These are phyloP conservation scores for Salix exigua DNA, from an alignment of 345 rosid species.

Conservation along the genomic window DNA sequence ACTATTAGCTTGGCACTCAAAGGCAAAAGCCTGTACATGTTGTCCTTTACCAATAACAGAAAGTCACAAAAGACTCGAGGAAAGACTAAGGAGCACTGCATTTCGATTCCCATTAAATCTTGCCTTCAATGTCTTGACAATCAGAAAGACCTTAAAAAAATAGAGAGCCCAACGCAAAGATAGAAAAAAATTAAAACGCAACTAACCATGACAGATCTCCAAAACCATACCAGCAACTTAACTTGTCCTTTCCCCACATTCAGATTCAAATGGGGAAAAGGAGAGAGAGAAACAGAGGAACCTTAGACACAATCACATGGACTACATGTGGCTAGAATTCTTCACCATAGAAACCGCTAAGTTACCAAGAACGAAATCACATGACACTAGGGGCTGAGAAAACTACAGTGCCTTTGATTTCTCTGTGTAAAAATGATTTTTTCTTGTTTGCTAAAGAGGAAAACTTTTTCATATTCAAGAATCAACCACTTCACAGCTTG, in stretches of 20 bases:
- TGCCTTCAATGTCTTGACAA: too few relatives aligned
- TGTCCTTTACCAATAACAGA: too few relatives aligned
- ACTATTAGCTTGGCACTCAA: neutral
- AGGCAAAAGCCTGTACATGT: neutral
- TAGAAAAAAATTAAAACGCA: too few relatives aligned
- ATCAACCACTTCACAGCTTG: slow-evolving; percentile 1
- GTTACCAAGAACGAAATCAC: neutral
- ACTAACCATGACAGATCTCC: too few relatives aligned
- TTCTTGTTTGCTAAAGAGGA: neutral
- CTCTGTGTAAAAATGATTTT: neutral
- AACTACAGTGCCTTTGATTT: neutral
- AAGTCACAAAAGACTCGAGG: too few relatives aligned
- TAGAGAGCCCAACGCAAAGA: too few relatives aligned
- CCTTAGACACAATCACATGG: neutral
- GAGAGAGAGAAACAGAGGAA: neutral
- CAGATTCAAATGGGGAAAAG: neutral
- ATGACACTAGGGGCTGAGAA: neutral
- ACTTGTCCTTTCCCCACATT: neutral
- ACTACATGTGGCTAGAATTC: neutral
- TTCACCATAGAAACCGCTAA: neutral
- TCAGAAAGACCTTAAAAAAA: too few relatives aligned
- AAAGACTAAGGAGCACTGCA: too few relatives aligned
- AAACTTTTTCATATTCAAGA: neutral
- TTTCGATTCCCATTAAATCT: too few relatives aligned
- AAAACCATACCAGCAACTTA: too few relatives aligned